Conservation (phyloP, 2,329 filamentous ascomycete genomes). For the Metarhizium album region DNA sequence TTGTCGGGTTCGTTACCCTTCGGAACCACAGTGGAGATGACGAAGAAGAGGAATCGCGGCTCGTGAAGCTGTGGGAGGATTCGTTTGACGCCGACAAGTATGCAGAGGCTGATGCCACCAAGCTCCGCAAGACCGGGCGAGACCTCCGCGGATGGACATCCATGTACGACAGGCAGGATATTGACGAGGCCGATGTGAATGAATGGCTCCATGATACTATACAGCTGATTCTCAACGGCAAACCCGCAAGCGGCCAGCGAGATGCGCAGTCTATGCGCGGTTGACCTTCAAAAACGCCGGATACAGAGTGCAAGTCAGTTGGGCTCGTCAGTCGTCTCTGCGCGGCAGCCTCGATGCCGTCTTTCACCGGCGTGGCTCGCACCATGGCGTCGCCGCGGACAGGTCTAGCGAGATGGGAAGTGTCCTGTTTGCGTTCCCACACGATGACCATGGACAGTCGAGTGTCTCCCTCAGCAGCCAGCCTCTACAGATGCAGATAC, state of each 20-base stretch:
- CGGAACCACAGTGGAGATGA: background rate
- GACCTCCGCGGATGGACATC: constrained; percentile 1
- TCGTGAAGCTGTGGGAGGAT: constrained; percentile 1
- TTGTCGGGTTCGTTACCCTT: no score
- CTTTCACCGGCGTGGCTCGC: constrained; percentile 16
- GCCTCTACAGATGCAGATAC: constrained; percentile 5
- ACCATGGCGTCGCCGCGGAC: constrained; percentile 20
- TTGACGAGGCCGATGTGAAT: constrained; percentile 1
- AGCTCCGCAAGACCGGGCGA: background rate
- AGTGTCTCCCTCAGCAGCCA: constrained; percentile 6
- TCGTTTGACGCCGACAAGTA: background rate
- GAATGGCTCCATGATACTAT: constrained; percentile 5
- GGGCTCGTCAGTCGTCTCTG: constrained; percentile 26
- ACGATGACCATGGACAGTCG: constrained; percentile 1
- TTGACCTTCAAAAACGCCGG: constrained; percentile 21
- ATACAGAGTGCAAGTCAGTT: constrained; percentile 33
- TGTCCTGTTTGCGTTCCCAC: constrained; percentile 9
- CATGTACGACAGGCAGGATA: constrained; percentile 1
- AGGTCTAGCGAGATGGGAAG: background rate
- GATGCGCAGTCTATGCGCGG: no score
- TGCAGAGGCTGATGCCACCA: background rate
- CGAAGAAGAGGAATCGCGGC: background rate
- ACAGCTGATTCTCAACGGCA: background rate
- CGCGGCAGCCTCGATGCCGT: constrained; percentile 13
- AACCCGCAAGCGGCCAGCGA: no score